Evolutionary conservation across 169 alveolate genomes (phyloP).

Genomic region (Theileria parva): DNA sequence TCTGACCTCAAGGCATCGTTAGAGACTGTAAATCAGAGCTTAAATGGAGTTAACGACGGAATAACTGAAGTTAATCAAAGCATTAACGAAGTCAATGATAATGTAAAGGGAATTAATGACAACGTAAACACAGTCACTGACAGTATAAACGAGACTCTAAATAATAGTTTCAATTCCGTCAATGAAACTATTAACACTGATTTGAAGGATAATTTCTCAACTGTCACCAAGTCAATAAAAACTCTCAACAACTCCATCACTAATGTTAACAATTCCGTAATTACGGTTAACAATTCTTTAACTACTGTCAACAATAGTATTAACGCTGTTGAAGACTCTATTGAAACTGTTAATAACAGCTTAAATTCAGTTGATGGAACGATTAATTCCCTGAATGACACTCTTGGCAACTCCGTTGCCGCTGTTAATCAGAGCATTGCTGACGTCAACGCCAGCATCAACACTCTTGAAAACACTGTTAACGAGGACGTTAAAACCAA

Average conservation of each 20-base stretch:
- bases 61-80: constrained; percentile 10
- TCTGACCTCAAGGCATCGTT: neutral
- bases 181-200: constrained; percentile 9
- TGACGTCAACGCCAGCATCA: neutral
- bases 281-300: neutral
- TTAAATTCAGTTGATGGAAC: constrained; percentile 12
- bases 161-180: constrained; percentile 6
- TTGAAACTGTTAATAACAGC: constrained; percentile 12
- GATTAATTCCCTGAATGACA: neutral
- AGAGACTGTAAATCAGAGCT: neutral
- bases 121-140: constrained; percentile 4
- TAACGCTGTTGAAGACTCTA: neutral
- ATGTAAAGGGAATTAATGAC: neutral
- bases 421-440: neutral
- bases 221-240: neutral
- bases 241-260: neutral
- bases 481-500: neutral
- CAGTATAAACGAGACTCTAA: neutral
- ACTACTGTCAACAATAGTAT: neutral
- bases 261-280: neutral
- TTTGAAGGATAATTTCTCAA: constrained; percentile 14
- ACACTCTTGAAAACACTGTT: neutral
- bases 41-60: neutral
- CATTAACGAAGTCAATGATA: constrained; percentile 3
- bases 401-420: neutral